Conservation (phyloP, 1,284 basidiomycete species). For the Thecaphora thlaspeos region DNA sequence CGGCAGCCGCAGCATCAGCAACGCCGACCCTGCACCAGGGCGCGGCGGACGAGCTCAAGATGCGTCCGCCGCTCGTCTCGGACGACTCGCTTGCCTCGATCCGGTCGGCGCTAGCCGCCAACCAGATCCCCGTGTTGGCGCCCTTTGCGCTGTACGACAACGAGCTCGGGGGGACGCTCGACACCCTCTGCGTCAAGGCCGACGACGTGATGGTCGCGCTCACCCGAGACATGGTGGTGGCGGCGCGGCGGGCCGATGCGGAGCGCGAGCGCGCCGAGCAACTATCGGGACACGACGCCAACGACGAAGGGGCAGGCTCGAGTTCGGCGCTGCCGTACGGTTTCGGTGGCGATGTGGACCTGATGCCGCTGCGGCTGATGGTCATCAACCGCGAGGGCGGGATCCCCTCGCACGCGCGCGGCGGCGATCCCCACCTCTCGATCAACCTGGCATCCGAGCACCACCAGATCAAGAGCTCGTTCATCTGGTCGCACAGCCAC, state of each 20-base stretch:
- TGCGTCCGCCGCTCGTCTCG: slow-evolving; percentile 60
- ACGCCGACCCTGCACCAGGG: slow-evolving; percentile 17
- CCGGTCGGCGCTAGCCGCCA: slow-evolving; percentile 79
- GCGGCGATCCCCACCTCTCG: slow-evolving; percentile 88
- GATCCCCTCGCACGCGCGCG: slow-evolving; percentile 93
- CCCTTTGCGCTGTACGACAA: slow-evolving; percentile 89
- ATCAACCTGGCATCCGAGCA: slow-evolving; percentile 91
- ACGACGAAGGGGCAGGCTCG: not conserved
- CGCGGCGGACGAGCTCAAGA: slow-evolving; percentile 16
- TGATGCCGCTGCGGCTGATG: slow-evolving; percentile 78
- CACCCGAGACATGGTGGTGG: slow-evolving; percentile 75
- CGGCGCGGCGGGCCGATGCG: slow-evolving; percentile 23
- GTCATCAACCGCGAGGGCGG: slow-evolving; percentile 97
- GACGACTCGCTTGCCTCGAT: slow-evolving; percentile 77
- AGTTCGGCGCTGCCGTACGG: slow-evolving; percentile 9
- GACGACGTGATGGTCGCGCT: slow-evolving; percentile 88
- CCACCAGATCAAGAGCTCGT: slow-evolving; percentile 81
- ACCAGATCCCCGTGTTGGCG: slow-evolving; percentile 94
- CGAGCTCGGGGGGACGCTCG: slow-evolving; percentile 59
- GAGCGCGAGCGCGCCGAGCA: not conserved
- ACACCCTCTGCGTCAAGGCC: slow-evolving; percentile 79
- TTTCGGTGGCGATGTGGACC: slow-evolving; percentile 50
- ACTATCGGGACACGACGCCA: not conserved
- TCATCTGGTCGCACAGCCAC: slow-evolving; percentile 78
- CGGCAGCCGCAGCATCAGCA: no score